Evolutionary conservation across 352 stramenopile genomes (phyloP).

Genomic region (Peronosclerospora sorghi): DNA sequence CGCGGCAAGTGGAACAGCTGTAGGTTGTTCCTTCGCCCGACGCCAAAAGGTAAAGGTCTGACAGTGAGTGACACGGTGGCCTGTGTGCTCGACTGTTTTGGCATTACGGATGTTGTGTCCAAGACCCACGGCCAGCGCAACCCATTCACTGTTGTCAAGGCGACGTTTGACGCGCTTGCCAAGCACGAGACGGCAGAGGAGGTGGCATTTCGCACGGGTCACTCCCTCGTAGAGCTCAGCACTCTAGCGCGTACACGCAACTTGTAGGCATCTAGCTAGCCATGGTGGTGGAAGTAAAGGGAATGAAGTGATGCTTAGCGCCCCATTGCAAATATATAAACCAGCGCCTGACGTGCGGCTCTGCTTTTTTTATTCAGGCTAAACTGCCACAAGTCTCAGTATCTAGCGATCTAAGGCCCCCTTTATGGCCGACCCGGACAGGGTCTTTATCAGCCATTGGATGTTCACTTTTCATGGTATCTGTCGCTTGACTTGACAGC

Average conservation of each 20-base stretch:
- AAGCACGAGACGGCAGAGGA: constrained; percentile 92
- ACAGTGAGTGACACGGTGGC: constrained; percentile 74
- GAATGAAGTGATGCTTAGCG: background rate
- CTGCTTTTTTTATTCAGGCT: too few relatives aligned
- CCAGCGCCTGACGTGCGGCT: too few relatives aligned
- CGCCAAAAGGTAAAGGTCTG: constrained; percentile 56
- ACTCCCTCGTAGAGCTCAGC: constrained; percentile 73
- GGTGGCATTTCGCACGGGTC: constrained; percentile 88
- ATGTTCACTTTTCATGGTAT: constrained; percentile 36
- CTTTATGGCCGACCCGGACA: too few relatives aligned
- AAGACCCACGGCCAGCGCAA: constrained; percentile 92
- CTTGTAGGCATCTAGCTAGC: constrained; percentile 31
- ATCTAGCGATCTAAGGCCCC: too few relatives aligned
- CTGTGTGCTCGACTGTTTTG: constrained; percentile 83
- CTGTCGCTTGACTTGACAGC: constrained; percentile 60
- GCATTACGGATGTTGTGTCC: constrained; percentile 87
- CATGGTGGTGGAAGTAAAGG: constrained; percentile 9
- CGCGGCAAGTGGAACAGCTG: constrained; percentile 93
- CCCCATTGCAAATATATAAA: constrained; percentile 11
- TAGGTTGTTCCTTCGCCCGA: constrained; percentile 81
- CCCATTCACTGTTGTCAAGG: constrained; percentile 90
- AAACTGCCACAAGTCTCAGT: too few relatives aligned
- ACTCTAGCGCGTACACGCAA: constrained; percentile 60
- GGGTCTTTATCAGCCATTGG: too few relatives aligned
- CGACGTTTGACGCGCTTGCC: constrained; percentile 90